Percentiles rank a stretch among this genome's conserved stretches.
phyloP scores from a whole-genome alignment of 1,139 yeast species.

The Zygosaccharomyces sapae region DNA sequence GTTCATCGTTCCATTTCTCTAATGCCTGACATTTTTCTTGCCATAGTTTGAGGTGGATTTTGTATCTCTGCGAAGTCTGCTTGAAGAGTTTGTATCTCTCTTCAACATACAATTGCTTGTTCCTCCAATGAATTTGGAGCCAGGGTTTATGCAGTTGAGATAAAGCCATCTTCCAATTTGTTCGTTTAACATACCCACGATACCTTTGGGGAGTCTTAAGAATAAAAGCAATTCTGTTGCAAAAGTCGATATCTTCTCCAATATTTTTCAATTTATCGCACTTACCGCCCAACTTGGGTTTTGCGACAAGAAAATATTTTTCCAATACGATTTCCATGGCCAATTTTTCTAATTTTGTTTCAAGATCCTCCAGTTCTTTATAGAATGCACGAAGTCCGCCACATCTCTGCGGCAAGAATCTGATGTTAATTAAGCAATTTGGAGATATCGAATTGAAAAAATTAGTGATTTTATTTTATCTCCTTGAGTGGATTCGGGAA shows the following conservation, averaged over 20 bases:
- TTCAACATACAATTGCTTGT: slow-evolving; percentile 1
- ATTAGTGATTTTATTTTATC: slow-evolving; percentile 36
- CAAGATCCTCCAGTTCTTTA: slow-evolving; percentile 37
- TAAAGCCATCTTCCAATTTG: slow-evolving; percentile 2
- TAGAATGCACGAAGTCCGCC: slow-evolving; percentile 37
- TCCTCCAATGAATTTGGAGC: not conserved
- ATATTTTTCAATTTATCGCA: not conserved
- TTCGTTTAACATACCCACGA: not conserved
- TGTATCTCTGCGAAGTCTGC: slow-evolving; percentile 4
- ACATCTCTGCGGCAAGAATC: slow-evolving; percentile 49
- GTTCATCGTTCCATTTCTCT: slow-evolving; percentile 10
- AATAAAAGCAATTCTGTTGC: slow-evolving; percentile 4
- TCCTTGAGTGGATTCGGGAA: slow-evolving; percentile 40
- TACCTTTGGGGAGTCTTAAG: slow-evolving; percentile 9
- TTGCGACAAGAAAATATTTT: slow-evolving; percentile 15
- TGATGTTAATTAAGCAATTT: slow-evolving; percentile 40
- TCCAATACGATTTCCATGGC: slow-evolving; percentile 31
- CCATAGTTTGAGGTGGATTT: slow-evolving; percentile 8
- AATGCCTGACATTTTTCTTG: slow-evolving; percentile 26
- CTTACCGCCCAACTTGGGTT: not conserved
- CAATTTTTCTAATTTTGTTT: slow-evolving; percentile 42
- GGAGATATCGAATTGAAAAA: slow-evolving; percentile 30
- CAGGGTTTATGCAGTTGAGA: not conserved
- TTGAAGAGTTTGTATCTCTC: slow-evolving; percentile 7
- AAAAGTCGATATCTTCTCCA: not conserved